Base-by-base conservation (phyloP, 1,284 basidiomycete genomes). In the Inonotus obliquus region DNA sequence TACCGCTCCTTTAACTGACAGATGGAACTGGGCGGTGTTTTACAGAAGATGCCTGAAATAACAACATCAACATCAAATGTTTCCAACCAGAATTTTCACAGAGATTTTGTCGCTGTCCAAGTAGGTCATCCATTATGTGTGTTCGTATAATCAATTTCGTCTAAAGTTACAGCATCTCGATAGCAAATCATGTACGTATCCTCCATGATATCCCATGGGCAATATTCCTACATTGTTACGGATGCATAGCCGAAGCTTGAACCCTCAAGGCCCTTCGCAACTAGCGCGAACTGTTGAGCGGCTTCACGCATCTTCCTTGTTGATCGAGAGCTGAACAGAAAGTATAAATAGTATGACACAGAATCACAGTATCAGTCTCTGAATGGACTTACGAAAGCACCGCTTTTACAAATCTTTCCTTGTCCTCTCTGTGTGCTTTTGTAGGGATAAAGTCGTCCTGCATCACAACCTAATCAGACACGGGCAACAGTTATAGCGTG, bases 371-470 rank as follows among this genome's bases (percentile, higher is more conserved):
- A 19, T 44, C 11, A 52, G 6, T 52, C 32, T 17, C 6, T 52
- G 9, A 41, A 13, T 11, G 19, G n/a, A 73, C 80, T 14, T 58
- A 92, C 92, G 84, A 83, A 49, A 88, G 75, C 23, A 94, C 80
- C 0, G 84, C 79, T 67, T 87, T 88, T 67, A 92, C 79, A 66
- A 96, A 87, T 66, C 85, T 83, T 63, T 88, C 84, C 72, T 94
- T 95, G 4, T 86, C 85, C 57, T 88, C 89, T 0, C 74, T 68
- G 0, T 77, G 81, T 0, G 87, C 89, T 66, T 84, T 86, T 35
- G 84, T 87, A 19, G 74, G 78, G 17, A 83, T 74, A 67, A 91
- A 91, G 67, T 87, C 77, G 86, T 90, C 39, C 45, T 58, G 49
- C 5, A 35, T 52, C 23, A 32, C 14, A 23, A 54, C 7, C 5